Base-by-base conservation (phyloP, 2,329 filamentous ascomycete genomes). In the Fusarium dlaminii region DNA sequence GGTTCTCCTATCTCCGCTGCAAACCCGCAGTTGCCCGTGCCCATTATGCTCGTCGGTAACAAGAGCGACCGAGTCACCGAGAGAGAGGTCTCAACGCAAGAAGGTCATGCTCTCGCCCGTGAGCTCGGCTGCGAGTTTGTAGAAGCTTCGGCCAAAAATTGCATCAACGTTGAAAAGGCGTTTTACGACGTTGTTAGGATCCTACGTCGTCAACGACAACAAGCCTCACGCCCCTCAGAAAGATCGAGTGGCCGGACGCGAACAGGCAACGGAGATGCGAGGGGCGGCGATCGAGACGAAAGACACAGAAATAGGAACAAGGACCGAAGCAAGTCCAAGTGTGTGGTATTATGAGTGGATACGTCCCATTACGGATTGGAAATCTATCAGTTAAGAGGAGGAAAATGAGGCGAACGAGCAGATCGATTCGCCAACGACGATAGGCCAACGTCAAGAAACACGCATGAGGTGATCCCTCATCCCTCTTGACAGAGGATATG, bases 21-120 rank as follows among this genome's bases (percentile, higher is more conserved):
- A 80, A 83, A 83, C 81, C 85, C 89, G 32, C 90, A 90, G 72
- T 88, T 90, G 72, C 92, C 92, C 27, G 94, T 96, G 22, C 96
- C 96, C 52, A 94, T 99, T 79, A 98, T 99, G 96, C 89, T 99
- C 36, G 96, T 99, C 40, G 96, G 96, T 76, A 98, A 99, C 88
- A 99, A 99, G 87, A 97, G 94, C 85, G 96, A 99, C 84, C 90
- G 96, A 79, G 94, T 97, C 52, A 97, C 96, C 34, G 96, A 98
- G 85, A 91, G 96, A 75, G 96, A 98, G 80, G 96, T 98, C 8
- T 98, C 95, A 6, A 97, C 95, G 57, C 96, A 98, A 83, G 96
- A 99, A 85, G 96, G 96, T 22, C 93, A 94, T 76, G 95, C 95
- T 59, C 86, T 98, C 43, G 96, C 96, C 63, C 93, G 95, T 79